These are phyloP conservation scores for Ustilago crameri DNA, from an alignment of 1,284 basidiomycete species.

Conservation along the genomic window DNA sequence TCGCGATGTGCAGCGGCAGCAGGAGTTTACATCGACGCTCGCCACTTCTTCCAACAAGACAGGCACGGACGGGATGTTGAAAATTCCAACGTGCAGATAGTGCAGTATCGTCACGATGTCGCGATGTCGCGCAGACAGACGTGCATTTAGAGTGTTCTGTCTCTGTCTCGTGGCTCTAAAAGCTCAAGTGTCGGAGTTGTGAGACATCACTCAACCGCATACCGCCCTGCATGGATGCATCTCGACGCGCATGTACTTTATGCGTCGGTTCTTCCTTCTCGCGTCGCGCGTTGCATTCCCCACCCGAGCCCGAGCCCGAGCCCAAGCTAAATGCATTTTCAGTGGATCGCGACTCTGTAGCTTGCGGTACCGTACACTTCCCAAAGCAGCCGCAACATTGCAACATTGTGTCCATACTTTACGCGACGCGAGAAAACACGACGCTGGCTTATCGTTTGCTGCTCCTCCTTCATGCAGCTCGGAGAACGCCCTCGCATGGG, in stretches of 20 bases:
- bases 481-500: slow-evolving; percentile 37
- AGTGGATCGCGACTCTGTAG: neutral
- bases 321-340: neutral
- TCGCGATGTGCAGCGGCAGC: slow-evolving; percentile 11
- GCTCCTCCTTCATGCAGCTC: slow-evolving; percentile 13
- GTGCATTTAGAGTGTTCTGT: no score
- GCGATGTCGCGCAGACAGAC: slow-evolving; percentile 16
- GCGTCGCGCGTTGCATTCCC: neutral
- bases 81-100: slow-evolving; percentile 33
- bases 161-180: neutral
- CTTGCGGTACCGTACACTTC: no score
- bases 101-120: neutral
- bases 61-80: slow-evolving; percentile 5
- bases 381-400: neutral
- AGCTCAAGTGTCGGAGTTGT: slow-evolving; percentile 15
- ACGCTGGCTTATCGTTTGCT: no score
- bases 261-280: slow-evolving; percentile 13
- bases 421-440: slow-evolving; percentile 16
- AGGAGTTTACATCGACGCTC: neutral
- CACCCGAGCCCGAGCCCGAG: neutral
- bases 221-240: slow-evolving; percentile 13
- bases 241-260: slow-evolving; percentile 9
- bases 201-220: slow-evolving; percentile 19
- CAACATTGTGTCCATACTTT: slow-evolving; percentile 1
- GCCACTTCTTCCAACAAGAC: neutral